Evolutionary conservation across 1,139 yeast species (phyloP).

Genomic region (Lodderomyces theae): DNA sequence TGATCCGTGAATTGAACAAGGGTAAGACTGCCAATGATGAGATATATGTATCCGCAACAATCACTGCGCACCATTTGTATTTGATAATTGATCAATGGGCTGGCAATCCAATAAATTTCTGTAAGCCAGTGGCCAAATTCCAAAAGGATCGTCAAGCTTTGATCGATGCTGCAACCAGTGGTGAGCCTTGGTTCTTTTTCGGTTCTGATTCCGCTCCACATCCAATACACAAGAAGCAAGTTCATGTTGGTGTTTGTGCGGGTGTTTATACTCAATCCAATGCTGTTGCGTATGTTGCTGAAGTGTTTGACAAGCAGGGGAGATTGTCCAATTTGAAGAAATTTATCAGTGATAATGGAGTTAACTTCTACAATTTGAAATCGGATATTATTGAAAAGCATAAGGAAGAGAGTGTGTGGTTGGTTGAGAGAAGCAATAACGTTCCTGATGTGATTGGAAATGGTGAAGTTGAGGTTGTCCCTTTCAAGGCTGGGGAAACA

Average conservation of each 20-base stretch:
- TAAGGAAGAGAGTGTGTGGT: constrained; percentile 37
- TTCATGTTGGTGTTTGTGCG: constrained; percentile 86
- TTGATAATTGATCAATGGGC: constrained; percentile 95
- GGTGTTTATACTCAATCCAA: constrained; percentile 92
- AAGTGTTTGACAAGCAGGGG: constrained; percentile 68
- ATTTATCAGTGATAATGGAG: constrained; percentile 77
- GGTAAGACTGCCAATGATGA: constrained; percentile 38
- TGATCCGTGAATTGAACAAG: constrained; percentile 67
- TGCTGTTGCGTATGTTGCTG: constrained; percentile 81
- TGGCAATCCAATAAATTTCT: constrained; percentile 89
- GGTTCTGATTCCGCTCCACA: constrained; percentile 99
- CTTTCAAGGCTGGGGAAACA: constrained; percentile 83
- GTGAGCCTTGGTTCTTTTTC: constrained; percentile 88
- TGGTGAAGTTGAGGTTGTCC: constrained; percentile 62
- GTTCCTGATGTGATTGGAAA: constrained; percentile 61
- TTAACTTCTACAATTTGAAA: constrained; percentile 59
- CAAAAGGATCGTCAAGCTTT: constrained; percentile 81
- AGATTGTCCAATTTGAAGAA: constrained; percentile 63
- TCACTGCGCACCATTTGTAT: constrained; percentile 92
- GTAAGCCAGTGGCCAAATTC: constrained; percentile 96
- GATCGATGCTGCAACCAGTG: constrained; percentile 85
- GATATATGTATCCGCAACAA: constrained; percentile 79
- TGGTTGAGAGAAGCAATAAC: constrained; percentile 47
- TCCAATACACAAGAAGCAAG: constrained; percentile 73
- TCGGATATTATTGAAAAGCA: constrained; percentile 32